phyloP scores from a whole-genome alignment of 148 eudicot species.

The Amaranthus cruentus region DNA sequence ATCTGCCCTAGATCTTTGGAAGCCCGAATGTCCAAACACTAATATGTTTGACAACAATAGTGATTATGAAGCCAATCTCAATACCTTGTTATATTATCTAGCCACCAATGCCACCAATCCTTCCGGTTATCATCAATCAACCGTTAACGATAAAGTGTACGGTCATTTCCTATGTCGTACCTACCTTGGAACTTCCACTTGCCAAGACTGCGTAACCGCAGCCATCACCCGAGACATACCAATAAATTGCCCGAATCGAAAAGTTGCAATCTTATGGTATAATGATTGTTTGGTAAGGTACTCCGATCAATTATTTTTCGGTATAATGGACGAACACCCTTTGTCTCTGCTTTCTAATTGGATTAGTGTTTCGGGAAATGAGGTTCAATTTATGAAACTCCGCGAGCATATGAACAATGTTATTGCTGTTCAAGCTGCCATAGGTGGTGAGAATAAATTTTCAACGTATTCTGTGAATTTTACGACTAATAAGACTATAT shows the following conservation, averaged over 20 bases:
- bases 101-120: conserved; percentile 27
- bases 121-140: conserved; percentile 33
- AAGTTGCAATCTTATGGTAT: conserved; percentile 28
- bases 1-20: neutral
- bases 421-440: neutral
- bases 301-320: conserved; percentile 21
- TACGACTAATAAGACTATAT: neutral
- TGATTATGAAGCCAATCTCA: conserved; percentile 33
- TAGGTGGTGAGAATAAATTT: neutral
- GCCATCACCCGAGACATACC: conserved; percentile 19
- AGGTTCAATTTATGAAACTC: neutral
- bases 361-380: neutral
- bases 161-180: conserved; percentile 44
- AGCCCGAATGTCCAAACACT: neutral
- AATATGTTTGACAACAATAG: conserved; percentile 19
- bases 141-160: conserved; percentile 12
- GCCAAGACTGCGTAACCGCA: conserved; percentile 23
- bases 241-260: conserved; percentile 21
- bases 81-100: conserved; percentile 33
- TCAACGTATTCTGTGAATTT: neutral
- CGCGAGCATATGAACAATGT: neutral
- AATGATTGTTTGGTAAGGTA: conserved; percentile 37
- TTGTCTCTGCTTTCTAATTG: neutral
- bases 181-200: conserved; percentile 16
- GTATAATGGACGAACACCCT: neutral